Conservation (phyloP, 2,329 filamentous ascomycete species). For the Aspergillus jensenii region DNA sequence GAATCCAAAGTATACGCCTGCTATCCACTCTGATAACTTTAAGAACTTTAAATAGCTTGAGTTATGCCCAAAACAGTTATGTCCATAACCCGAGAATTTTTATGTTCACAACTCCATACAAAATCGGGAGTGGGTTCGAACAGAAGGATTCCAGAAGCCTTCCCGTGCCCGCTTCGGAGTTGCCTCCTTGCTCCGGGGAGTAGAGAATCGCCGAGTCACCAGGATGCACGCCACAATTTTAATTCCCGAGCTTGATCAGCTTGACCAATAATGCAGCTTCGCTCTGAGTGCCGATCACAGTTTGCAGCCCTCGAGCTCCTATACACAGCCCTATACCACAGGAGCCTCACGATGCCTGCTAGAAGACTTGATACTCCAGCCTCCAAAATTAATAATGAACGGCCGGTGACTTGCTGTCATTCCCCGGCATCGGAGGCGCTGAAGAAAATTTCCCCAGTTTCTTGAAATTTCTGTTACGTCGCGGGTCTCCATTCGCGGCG, state of each 20-base stretch:
- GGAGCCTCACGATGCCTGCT: neutral
- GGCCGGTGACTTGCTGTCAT: neutral
- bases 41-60: neutral
- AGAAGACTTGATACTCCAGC: neutral
- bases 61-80: neutral
- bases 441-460: slow-evolving; percentile 19
- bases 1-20: too few relatives aligned
- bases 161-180: neutral
- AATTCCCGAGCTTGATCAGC: slow-evolving; percentile 3
- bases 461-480: slow-evolving; percentile 23
- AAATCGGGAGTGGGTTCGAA: neutral
- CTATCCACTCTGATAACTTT: neutral
- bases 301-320: neutral
- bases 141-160: neutral
- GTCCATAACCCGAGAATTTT: neutral
- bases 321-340: neutral
- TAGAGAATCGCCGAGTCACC: neutral
- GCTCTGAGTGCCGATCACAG: neutral
- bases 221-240: slow-evolving; percentile 6
- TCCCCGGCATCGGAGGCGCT: slow-evolving; percentile 11
- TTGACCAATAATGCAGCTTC: neutral
- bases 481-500: slow-evolving; percentile 18
- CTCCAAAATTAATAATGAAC: slow-evolving; percentile 1
- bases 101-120: neutral
- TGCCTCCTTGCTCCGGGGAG: neutral